Conservation (phyloP, 2,329 filamentous ascomycete species). For the Cadophora sp. region DNA sequence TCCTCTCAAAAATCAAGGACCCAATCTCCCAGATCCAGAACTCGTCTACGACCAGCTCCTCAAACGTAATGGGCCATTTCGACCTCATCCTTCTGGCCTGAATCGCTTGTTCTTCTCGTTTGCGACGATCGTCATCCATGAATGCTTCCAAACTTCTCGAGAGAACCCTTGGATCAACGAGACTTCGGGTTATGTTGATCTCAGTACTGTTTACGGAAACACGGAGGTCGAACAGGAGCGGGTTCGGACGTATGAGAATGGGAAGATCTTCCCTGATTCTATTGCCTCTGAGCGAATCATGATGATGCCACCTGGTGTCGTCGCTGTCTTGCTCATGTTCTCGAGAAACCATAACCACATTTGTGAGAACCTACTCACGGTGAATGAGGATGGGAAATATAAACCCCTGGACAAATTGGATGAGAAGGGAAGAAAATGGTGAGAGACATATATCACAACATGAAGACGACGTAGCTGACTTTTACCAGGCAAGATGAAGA, state of each 20-base stretch:
- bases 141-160: conserved; percentile 53
- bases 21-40: conserved; percentile 55
- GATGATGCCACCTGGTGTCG: conserved; percentile 55
- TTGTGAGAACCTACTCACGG: conserved; percentile 47
- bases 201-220: conserved; percentile 54
- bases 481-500: conserved; percentile 53
- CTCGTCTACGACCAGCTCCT: conserved; percentile 54
- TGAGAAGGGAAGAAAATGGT: conserved; percentile 48
- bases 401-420: conserved; percentile 48
- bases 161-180: conserved; percentile 52
- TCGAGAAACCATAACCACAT: conserved; percentile 54
- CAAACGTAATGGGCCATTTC: conserved; percentile 49
- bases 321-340: conserved; percentile 51
- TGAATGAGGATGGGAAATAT: conserved; percentile 54
- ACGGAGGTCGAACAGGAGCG: conserved; percentile 50
- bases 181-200: conserved; percentile 54
- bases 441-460: conserved; percentile 31
- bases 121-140: conserved; percentile 55
- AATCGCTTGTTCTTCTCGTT: conserved; percentile 55
- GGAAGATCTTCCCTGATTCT: conserved; percentile 51
- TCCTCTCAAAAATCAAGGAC: conserved; percentile 55
- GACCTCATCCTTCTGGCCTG: conserved; percentile 52
- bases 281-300: conserved; percentile 54
- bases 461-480: not conserved
- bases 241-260: conserved; percentile 52